Conservation (phyloP, 2,329 filamentous ascomycete genomes). For the Apiospora pterosperma region DNA sequence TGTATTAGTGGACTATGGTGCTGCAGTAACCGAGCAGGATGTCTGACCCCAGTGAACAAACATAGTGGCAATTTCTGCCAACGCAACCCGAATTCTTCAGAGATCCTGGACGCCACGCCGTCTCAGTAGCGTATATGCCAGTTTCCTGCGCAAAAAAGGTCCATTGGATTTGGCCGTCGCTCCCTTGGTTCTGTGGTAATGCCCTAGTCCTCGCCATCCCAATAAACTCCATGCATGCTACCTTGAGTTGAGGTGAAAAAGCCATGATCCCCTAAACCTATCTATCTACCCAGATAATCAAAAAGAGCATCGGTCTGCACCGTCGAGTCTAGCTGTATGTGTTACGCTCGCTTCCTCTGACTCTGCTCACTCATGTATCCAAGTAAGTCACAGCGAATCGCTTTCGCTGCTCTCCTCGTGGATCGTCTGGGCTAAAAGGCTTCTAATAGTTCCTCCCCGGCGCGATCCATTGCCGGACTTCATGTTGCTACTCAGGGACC, state of each 20-base stretch:
- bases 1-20: too few species aligned
- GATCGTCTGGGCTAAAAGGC: conserved; percentile 63
- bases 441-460: conserved; percentile 36
- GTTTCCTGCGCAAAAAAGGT: neutral
- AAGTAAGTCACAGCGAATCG: conserved; percentile 30
- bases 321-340: neutral
- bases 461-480: conserved; percentile 25
- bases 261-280: neutral
- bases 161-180: neutral
- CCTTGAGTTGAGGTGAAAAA: neutral
- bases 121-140: neutral
- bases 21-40: too few species aligned
- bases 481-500: conserved; percentile 14
- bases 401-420: conserved; percentile 68
- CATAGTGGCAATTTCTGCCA: too few species aligned
- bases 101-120: too few species aligned
- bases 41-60: too few species aligned
- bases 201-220: neutral
- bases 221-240: neutral
- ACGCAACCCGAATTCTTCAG: too few species aligned
- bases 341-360: neutral
- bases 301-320: neutral
- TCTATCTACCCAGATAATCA: neutral
- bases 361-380: too few species aligned
- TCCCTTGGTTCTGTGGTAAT: neutral